Conservation (phyloP, 2,329 filamentous ascomycete genomes). For the Fusarium incarnatum region DNA sequence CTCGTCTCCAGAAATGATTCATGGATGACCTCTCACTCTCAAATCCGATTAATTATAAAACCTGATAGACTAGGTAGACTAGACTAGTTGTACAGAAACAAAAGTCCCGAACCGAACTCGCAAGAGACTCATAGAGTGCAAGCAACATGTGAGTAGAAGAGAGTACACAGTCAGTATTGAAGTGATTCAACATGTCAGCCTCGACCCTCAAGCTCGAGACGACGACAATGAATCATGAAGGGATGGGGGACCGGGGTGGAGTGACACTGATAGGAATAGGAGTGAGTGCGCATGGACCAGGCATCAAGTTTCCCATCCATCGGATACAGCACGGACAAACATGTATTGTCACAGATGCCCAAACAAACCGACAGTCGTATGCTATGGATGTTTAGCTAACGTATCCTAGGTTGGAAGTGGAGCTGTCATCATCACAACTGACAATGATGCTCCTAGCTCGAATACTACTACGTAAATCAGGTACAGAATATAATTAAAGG, state of each 20-base stretch:
- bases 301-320: constrained; percentile 6
- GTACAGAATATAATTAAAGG: not conserved
- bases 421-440: not conserved
- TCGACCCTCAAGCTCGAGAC: constrained; percentile 1
- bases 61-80: not conserved
- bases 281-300: constrained; percentile 26
- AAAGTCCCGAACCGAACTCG: not conserved
- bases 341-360: not conserved
- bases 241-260: constrained; percentile 5
- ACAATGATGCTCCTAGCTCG: not conserved
- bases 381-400: not conserved
- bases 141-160: not conserved
- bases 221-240: constrained; percentile 20
- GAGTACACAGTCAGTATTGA: not conserved
- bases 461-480: not conserved
- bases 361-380: not conserved
- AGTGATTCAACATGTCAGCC: constrained; percentile 9
- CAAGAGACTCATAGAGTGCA: not conserved
- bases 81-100: not conserved
- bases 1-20: constrained; percentile 15
- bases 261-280: constrained; percentile 12
- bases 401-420: not conserved
- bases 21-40: constrained; percentile 9
- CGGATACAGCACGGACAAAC: not conserved
- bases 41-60: not conserved